These are phyloP conservation scores for Fimicolochytrium jonesii DNA, from an alignment of 192 early-diverging fungal species.

Conservation along the genomic window DNA sequence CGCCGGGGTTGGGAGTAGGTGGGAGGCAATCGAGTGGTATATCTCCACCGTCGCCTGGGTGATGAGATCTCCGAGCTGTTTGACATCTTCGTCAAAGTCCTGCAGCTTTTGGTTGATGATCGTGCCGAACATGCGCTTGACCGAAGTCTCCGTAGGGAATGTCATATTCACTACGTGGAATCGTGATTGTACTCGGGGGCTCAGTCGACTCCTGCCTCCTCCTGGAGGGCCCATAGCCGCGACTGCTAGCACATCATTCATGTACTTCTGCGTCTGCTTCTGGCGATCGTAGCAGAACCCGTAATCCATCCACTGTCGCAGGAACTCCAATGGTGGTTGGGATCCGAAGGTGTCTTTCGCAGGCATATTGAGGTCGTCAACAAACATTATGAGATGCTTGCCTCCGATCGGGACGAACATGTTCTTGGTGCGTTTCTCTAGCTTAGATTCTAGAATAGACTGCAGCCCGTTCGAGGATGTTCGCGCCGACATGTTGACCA, in stretches of 20 bases:
- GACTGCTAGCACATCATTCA: constrained; percentile 50
- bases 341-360: constrained; percentile 60
- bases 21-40: constrained; percentile 44
- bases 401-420: constrained; percentile 57
- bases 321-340: constrained; percentile 56
- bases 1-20: constrained; percentile 56
- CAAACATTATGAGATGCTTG: constrained; percentile 50
- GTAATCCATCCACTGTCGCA: constrained; percentile 56
- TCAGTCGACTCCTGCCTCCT: constrained; percentile 53
- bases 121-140: constrained; percentile 47
- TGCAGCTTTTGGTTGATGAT: constrained; percentile 57
- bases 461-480: constrained; percentile 51
- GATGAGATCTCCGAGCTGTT: constrained; percentile 48
- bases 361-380: constrained; percentile 64
- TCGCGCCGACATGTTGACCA: constrained; percentile 57
- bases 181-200: constrained; percentile 47
- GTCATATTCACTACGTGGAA: constrained; percentile 60
- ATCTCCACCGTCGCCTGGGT: constrained; percentile 57
- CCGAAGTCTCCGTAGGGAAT: constrained; percentile 46
- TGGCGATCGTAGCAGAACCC: constrained; percentile 54
- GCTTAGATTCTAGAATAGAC: constrained; percentile 48
- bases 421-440: constrained; percentile 59
- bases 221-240: constrained; percentile 59
- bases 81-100: constrained; percentile 53
- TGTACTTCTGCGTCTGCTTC: constrained; percentile 50